Evolutionary conservation across 1,139 yeast species (phyloP).

Genomic region (Diutina neorugosa): DNA sequence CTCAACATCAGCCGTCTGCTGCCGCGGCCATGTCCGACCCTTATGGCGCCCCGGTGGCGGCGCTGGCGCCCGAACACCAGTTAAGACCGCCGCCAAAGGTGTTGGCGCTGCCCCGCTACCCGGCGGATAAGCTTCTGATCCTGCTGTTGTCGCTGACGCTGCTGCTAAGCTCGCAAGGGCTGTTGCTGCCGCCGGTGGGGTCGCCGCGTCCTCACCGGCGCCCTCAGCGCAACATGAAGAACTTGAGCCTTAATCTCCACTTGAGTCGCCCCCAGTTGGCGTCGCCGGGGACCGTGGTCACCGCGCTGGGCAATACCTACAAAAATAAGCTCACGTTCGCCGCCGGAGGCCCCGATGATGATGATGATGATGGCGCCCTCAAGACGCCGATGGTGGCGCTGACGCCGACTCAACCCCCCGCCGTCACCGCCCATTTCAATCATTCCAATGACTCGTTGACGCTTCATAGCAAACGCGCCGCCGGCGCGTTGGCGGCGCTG

Average conservation of each 20-base stretch:
- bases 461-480: not conserved
- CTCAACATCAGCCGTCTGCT: not conserved
- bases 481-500: not conserved
- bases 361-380: not conserved
- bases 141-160: not conserved
- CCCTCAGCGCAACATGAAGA: not conserved
- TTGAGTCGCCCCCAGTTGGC: not conserved
- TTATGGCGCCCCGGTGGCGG: not conserved
- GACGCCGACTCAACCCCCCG: not conserved
- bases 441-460: not conserved
- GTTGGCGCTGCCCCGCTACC: constrained; percentile 1
- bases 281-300: not conserved
- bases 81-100: constrained; percentile 1
- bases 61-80: not conserved
- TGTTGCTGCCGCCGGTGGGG: not conserved
- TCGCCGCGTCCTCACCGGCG: not conserved
- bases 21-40: constrained; percentile 4
- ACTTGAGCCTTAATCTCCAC: not conserved
- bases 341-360: not conserved
- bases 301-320: not conserved
- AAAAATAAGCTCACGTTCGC: not conserved
- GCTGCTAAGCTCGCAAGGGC: not conserved
- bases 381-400: not conserved
- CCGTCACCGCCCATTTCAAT: not conserved
- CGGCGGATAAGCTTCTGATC: not conserved